Base-by-base conservation (phyloP, 495 filamentous ascomycete species). In the Oleoguttula mirabilis region DNA sequence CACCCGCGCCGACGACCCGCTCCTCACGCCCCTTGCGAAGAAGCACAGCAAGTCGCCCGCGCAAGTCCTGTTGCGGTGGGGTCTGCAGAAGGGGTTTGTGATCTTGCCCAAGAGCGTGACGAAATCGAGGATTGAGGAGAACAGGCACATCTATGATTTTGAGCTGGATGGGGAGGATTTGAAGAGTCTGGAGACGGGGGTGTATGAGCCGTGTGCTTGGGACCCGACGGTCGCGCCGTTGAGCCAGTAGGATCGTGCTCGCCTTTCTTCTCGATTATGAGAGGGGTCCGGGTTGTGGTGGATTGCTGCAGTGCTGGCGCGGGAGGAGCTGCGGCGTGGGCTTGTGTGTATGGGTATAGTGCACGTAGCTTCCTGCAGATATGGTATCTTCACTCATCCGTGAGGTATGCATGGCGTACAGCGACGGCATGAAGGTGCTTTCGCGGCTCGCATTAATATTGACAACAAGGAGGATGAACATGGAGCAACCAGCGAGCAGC, bases 21-120 rank as follows among this genome's bases (percentile, higher is more conserved):
- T 70, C 3, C 55, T 90, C 38, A 57, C 69, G 46, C 60, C 62
- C 19, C 50, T 92, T 44, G 69, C 71, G 0, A 65, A 76, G 62
- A 84, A 86, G 62, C 66, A 88, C 48, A 67, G 67, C 6, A 88
- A 82, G 68, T 78, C 72, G 6, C 66, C 75, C 36, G 80, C 82
- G 2, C 88, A 95, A 66, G 67, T 94, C 7, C 57, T 95, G 47
- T 38, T 95, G 8, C 68, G 84, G 36, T 95, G 88, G 87, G 87
- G 82, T 55, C 62, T 94, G 60, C 84, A 94, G 56, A 88, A 72
- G 63, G 79, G 76, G 0, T 73, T 75, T 34, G 66, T 86, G 14
- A 79, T 81, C 21, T 69, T 90, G 19, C 81, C 84, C 3, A 88
- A 88, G 65, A 84, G 78, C 27, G 79, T 77, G 0, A 84, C 73